phyloP scores from a whole-genome alignment of 768 basidiomycete genomes.

The Mycena capillaripes region DNA sequence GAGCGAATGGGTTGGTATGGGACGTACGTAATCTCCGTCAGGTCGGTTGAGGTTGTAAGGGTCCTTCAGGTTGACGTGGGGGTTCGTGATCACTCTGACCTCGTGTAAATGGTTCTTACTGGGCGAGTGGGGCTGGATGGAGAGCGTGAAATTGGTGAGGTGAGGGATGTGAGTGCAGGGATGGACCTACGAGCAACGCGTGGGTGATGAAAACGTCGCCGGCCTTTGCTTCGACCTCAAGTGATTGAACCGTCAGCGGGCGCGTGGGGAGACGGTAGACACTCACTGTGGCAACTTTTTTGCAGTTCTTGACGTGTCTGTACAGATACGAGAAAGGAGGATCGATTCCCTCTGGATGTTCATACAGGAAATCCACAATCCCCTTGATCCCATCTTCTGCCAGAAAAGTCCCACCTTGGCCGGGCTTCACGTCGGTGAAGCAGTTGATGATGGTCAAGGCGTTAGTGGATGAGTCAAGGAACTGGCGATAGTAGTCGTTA shows the following conservation, averaged over 20 bases:
- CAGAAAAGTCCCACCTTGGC: slow-evolving; percentile 32
- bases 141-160: slow-evolving; percentile 14
- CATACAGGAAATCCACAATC: slow-evolving; percentile 30
- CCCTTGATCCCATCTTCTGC: slow-evolving; percentile 33
- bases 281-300: slow-evolving; percentile 28
- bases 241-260: slow-evolving; percentile 15
- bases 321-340: slow-evolving; percentile 32
- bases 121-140: slow-evolving; percentile 24
- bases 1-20: slow-evolving; percentile 5
- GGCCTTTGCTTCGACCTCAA: slow-evolving; percentile 30
- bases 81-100: slow-evolving; percentile 29
- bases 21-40: slow-evolving; percentile 25
- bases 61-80: slow-evolving; percentile 31
- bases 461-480: slow-evolving; percentile 29
- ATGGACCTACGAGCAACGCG: slow-evolving; percentile 23
- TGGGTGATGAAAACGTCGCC: slow-evolving; percentile 28
- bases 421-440: slow-evolving; percentile 30
- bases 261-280: slow-evolving; percentile 1
- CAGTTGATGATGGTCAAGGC: slow-evolving; percentile 32
- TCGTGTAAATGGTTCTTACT: slow-evolving; percentile 30
- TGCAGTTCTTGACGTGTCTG: slow-evolving; percentile 24
- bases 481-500: slow-evolving; percentile 34
- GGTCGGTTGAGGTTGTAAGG: slow-evolving; percentile 27
- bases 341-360: slow-evolving; percentile 31
- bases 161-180: slow-evolving; percentile 13